Percentiles rank a stretch among this genome's conserved stretches.
Conservation (phyloP, 2,329 filamentous ascomycete species). For the Dothideomycetes sp. region DNA sequence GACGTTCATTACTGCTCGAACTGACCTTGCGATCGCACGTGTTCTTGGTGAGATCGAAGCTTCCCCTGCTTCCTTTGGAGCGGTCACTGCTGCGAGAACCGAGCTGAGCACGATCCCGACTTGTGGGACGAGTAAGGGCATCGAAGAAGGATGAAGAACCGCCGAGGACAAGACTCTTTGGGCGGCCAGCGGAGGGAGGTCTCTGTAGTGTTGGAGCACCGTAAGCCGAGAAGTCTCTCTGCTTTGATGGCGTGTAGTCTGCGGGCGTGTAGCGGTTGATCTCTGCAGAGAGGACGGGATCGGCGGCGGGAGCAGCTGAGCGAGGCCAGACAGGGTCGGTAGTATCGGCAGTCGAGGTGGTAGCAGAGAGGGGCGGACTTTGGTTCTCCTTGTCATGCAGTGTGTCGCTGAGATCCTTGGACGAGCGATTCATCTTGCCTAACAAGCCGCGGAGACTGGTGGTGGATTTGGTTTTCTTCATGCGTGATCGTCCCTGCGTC, state of each 20-base stretch:
- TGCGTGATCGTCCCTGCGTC: slow-evolving; percentile 7
- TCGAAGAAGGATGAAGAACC: slow-evolving; percentile 9
- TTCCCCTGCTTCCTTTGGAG: slow-evolving; percentile 9
- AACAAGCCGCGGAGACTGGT: slow-evolving; percentile 73
- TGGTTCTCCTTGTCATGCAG: slow-evolving; percentile 71
- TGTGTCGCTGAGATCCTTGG: slow-evolving; percentile 51
- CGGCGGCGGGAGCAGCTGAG: slow-evolving; percentile 44
- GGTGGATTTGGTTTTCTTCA: slow-evolving; percentile 69
- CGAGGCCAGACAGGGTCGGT: slow-evolving; percentile 80
- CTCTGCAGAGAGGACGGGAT: slow-evolving; percentile 36
- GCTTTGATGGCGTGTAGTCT: slow-evolving; percentile 52
- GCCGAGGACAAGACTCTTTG: slow-evolving; percentile 20
- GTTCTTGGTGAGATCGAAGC: slow-evolving; percentile 21
- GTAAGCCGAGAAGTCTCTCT: slow-evolving; percentile 51
- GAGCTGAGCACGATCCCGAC: slow-evolving; percentile 14
- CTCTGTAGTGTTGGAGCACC: slow-evolving; percentile 31
- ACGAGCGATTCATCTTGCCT: slow-evolving; percentile 59
- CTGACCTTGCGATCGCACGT: slow-evolving; percentile 29
- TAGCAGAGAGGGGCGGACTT: slow-evolving; percentile 47
- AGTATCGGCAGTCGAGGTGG: slow-evolving; percentile 49
- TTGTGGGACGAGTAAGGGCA: slow-evolving; percentile 5
- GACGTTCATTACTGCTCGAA: slow-evolving; percentile 26
- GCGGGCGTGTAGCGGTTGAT: slow-evolving; percentile 50
- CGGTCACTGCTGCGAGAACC: slow-evolving; percentile 13
- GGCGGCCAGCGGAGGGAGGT: slow-evolving; percentile 17